Percentiles rank a stretch among this genome's conserved stretches.
Conservation (phyloP, 2,329 filamentous ascomycete species). For the Sclerotinia trifoliorum region DNA sequence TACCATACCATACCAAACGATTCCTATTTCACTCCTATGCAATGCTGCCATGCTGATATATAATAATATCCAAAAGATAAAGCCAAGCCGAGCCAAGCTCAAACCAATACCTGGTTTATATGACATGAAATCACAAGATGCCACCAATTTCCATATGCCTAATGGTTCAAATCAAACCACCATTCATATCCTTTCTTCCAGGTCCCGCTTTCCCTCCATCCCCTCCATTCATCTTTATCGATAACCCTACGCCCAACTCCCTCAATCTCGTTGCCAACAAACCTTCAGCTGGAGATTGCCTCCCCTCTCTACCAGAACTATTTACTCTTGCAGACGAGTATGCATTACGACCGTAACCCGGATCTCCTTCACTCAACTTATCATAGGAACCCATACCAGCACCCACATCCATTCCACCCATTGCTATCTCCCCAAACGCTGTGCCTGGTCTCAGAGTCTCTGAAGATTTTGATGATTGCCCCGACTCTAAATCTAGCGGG, state of each 20-base stretch:
- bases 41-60: background rate
- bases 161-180: background rate
- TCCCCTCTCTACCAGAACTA: constrained; percentile 39
- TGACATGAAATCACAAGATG: background rate
- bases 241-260: constrained; percentile 41
- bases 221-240: constrained; percentile 69
- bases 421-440: background rate
- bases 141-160: background rate
- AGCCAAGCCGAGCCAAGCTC: background rate
- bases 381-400: constrained; percentile 51
- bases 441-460: background rate
- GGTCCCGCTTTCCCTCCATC: constrained; percentile 41
- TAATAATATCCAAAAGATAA: background rate
- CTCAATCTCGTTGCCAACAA: constrained; percentile 68
- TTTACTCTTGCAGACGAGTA: constrained; percentile 42
- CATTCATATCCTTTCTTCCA: background rate
- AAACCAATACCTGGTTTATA: background rate
- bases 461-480: background rate
- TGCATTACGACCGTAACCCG: constrained; percentile 59
- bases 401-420: constrained; percentile 30
- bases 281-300: constrained; percentile 51
- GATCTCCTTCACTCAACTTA: constrained; percentile 66
- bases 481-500: background rate
- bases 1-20: background rate
- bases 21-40: background rate